Percentiles rank a stretch among this genome's conserved stretches.
Evolutionary conservation across 2,329 filamentous ascomycete genomes (phyloP).

Genomic region (Curvularia eragrostidis): DNA sequence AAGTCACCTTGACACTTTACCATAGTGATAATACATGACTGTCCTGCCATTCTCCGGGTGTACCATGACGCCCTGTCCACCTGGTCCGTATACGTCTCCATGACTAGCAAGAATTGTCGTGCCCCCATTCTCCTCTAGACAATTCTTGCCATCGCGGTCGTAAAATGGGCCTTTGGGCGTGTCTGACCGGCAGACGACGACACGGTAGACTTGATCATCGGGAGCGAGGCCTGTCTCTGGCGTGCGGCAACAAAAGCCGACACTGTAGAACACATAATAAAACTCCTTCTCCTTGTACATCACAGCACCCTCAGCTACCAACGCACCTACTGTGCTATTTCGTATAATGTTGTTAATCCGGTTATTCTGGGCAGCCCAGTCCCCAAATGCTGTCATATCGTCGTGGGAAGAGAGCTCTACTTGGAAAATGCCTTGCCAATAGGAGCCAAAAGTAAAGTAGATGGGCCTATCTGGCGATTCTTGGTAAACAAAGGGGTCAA

Average conservation of each 20-base stretch:
- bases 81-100: slow-evolving; percentile 48
- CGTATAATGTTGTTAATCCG: slow-evolving; percentile 26
- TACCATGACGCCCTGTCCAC: slow-evolving; percentile 40
- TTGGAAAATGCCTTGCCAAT: slow-evolving; percentile 70
- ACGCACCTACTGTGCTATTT: slow-evolving; percentile 26
- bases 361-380: slow-evolving; percentile 5
- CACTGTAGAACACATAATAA: slow-evolving; percentile 69
- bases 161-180: slow-evolving; percentile 60
- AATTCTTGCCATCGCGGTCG: slow-evolving; percentile 32
- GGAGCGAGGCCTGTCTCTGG: slow-evolving; percentile 56
- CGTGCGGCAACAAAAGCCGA: slow-evolving; percentile 65
- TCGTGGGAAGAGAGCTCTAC: slow-evolving; percentile 52
- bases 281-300: slow-evolving; percentile 58
- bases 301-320: slow-evolving; percentile 58
- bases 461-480: slow-evolving; percentile 39
- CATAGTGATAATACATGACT: slow-evolving; percentile 45
- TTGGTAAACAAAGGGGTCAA: slow-evolving; percentile 58
- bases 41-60: slow-evolving; percentile 23
- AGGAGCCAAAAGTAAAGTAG: slow-evolving; percentile 68
- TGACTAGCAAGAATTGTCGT: slow-evolving; percentile 66
- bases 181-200: slow-evolving; percentile 65
- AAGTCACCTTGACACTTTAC: slow-evolving; percentile 16
- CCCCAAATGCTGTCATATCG: slow-evolving; percentile 16
- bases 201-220: slow-evolving; percentile 66
- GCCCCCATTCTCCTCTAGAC: slow-evolving; percentile 62